These are phyloP conservation scores for Talaromyces trachyspermus DNA, from an alignment of 495 filamentous ascomycete species.

Conservation along the genomic window DNA sequence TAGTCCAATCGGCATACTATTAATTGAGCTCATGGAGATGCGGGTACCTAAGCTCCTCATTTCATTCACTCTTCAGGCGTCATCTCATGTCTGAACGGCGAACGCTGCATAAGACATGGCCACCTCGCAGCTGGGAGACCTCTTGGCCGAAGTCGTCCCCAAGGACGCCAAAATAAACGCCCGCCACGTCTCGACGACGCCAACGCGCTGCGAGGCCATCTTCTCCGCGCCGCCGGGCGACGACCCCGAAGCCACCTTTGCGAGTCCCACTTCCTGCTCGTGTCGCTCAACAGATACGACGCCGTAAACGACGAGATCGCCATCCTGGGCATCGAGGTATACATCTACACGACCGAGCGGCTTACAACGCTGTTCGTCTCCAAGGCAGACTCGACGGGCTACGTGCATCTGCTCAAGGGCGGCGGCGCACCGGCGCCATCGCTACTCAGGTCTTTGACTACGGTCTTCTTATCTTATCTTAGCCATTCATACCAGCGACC, in stretches of 20 bases:
- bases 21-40: too few relatives aligned
- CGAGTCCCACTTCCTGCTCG: slow-evolving; percentile 78
- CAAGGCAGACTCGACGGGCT: slow-evolving; percentile 95
- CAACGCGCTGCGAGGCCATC: slow-evolving; percentile 61
- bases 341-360: slow-evolving; percentile 63
- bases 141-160: slow-evolving; percentile 65
- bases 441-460: slow-evolving; percentile 61
- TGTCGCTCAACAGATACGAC: slow-evolving; percentile 46
- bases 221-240: slow-evolving; percentile 70
- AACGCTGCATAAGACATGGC: not conserved
- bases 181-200: slow-evolving; percentile 84
- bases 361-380: slow-evolving; percentile 87
- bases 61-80: too few relatives aligned
- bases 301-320: slow-evolving; percentile 33
- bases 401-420: slow-evolving; percentile 57
- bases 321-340: slow-evolving; percentile 60
- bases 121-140: slow-evolving; percentile 23
- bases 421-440: slow-evolving; percentile 46
- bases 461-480: slow-evolving; percentile 69
- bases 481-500: slow-evolving; percentile 56
- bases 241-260: slow-evolving; percentile 65
- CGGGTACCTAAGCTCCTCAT: too few relatives aligned
- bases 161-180: slow-evolving; percentile 60
- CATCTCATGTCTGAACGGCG: too few relatives aligned
- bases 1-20: too few relatives aligned